Evolutionary conservation across 352 stramenopile genomes (phyloP), one percentile per base, ranked within the genome.

Genomic region (Phytophthora parvispora): DNA sequence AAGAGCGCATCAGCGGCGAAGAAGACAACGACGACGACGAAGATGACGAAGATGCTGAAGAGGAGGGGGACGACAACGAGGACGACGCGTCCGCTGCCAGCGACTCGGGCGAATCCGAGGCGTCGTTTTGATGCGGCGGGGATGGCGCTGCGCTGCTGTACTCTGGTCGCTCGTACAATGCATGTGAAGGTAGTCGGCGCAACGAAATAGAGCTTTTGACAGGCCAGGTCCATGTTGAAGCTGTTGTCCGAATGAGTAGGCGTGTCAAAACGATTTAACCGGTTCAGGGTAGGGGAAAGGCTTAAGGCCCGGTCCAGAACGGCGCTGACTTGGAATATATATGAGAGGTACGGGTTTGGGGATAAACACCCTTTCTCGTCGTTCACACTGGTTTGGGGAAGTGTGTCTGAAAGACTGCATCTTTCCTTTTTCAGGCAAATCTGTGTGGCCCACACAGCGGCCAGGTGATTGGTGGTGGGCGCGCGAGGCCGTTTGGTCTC

Each of bases 381-480:
- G 12, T 38, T 47, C 38, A 47, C 38, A 22, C 38, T 49, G n/a
- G n/a, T 49, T 49, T 49, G 20, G 42, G 38, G 15, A 38, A 38
- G 31, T 13, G 31, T 38, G 9, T 13, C 31, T 38, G 31, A 38
- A 38, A 38, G 31, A 38, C 31, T 16, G 31, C 31, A 13, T 13
- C 31, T 38, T 38, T 38, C 31, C 22, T 45, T 6, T 15, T n/a
- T 22, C 18, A 45, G 9, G 18, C 38, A 45, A 12, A 45, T 45
- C 38, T 45, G 38, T 45, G 38, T 45, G 38, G 38, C 42, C n/a
- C 20, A 27, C n/a, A 25, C 20, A 25, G n/a, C 4, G 42, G 20
- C 20, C n/a, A 49, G 60, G 67, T 72, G 79, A 87, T 91, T 91
- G 83, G 83, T 91, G 81, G 83, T 87, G 77, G 74, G 74, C 63